These are phyloP conservation scores for Arctostaphylos glauca DNA, from an alignment of 148 eudicot genomes.

Conservation along the genomic window DNA sequence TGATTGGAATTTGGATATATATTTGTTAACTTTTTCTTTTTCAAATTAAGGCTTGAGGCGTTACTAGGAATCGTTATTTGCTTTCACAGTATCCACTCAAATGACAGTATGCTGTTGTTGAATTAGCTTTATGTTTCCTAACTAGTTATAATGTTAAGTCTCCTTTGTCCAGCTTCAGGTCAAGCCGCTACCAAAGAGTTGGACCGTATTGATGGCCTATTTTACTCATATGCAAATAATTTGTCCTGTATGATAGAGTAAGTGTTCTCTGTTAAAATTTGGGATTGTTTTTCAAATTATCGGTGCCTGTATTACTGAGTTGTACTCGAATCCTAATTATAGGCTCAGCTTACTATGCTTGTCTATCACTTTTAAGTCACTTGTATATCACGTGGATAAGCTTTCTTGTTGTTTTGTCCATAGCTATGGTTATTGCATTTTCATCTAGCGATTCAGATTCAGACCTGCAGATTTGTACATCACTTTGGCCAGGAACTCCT, in stretches of 20 bases:
- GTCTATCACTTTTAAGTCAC: background rate
- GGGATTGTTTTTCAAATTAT: background rate
- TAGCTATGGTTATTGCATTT: background rate
- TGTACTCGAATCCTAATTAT: background rate
- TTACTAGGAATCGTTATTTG: background rate
- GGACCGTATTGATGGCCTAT: constrained; percentile 80
- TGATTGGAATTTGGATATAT: background rate
- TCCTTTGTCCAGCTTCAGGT: constrained; percentile 53
- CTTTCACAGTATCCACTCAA: background rate
- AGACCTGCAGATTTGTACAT: background rate
- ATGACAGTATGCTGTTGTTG: background rate
- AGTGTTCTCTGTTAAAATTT: constrained; percentile 27
- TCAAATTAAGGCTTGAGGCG: background rate
- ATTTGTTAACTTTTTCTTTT: background rate
- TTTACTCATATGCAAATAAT: constrained; percentile 62
- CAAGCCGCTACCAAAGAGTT: constrained; percentile 75
- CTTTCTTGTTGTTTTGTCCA: background rate
- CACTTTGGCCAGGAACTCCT: background rate
- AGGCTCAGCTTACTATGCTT: background rate
- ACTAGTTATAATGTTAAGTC: background rate
- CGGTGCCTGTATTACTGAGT: background rate
- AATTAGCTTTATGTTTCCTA: constrained; percentile 6
- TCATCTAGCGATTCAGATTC: background rate
- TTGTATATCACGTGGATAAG: background rate
- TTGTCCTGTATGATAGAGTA: constrained; percentile 77